These are phyloP conservation scores for Ceratocystis alfenasii DNA, from an alignment of 2,329 filamentous ascomycete genomes.

Conservation along the genomic window DNA sequence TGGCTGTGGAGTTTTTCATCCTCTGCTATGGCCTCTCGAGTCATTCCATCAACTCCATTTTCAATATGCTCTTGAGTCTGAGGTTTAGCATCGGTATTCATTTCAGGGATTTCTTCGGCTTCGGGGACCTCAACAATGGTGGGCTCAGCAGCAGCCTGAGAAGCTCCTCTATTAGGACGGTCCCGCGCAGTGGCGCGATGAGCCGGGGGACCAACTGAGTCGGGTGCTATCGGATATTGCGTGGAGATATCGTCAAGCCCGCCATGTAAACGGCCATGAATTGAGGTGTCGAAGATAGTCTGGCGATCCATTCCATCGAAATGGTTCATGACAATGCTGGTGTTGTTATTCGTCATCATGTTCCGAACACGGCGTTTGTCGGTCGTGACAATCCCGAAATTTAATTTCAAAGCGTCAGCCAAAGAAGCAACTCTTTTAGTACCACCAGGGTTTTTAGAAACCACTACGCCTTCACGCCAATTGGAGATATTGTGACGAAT, in stretches of 20 bases:
- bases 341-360: constrained; percentile 67
- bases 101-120: constrained; percentile 7
- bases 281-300: constrained; percentile 30
- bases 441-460: constrained; percentile 95
- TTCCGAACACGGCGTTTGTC: constrained; percentile 55
- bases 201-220: constrained; percentile 20
- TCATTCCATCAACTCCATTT: neutral
- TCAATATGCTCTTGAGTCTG: neutral
- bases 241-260: constrained; percentile 17
- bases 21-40: constrained; percentile 32
- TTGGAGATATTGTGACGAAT: constrained; percentile 76
- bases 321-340: constrained; percentile 64
- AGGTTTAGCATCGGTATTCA: neutral
- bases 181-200: constrained; percentile 4
- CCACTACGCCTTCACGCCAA: constrained; percentile 87
- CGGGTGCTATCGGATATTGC: neutral
- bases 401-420: constrained; percentile 89
- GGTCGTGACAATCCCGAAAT: constrained; percentile 92
- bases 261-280: constrained; percentile 22
- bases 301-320: constrained; percentile 48
- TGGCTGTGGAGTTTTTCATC: constrained; percentile 66
- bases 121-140: constrained; percentile 20
- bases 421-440: constrained; percentile 95
- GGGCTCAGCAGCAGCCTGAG: constrained; percentile 13
- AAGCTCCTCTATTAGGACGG: constrained; percentile 7